Evolutionary conservation across 2,329 filamentous ascomycete genomes (phyloP), one percentile per base, ranked within the genome.

Genomic region (Talaromyces sp.): DNA sequence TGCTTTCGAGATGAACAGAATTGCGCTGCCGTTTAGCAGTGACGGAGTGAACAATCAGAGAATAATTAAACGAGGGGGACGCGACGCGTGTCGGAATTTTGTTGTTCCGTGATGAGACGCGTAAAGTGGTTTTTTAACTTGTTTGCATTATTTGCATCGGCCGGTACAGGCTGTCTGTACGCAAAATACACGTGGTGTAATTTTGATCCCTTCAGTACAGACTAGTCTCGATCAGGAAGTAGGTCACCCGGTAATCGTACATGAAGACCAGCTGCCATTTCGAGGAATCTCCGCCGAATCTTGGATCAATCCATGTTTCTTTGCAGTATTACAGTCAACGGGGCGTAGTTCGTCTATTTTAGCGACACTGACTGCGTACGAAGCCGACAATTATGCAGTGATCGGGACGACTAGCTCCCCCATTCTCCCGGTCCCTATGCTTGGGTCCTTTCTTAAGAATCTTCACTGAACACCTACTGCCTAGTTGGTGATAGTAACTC

Each of bases 41-140:
- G n/a, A n/a, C n/a, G n/a, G n/a, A 25, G 43, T 46, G 22, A 43
- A 25, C 40, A 13, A 15, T 25, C 40, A 1, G 13, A 48, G 45
- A 48, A 48, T 48, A 35, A 48, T 48, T 48, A 48, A 28, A 35
- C 45, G 45, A 22, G 19, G 9, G 10, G n/a, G 39, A 58, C 57
- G 51, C 57, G 57, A 36, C 57, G 57, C 57, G 57, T 58, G 64
- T 62, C 67, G 69, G 65, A 22, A 2, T 36, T 62, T 54, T 1
- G 25, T 63, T 66, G 43, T 63, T 61, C 60, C 66, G 35, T 8
- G 0, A 0, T 2, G 61, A 56, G 62, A 70, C 69, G 70, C 66
- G 70, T 72, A 63, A 71, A 72, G 70, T 72, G 68, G 61, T 71
- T 70, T 69, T 54, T 21, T 11, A 17, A 3, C 8, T 10, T 54